Base-by-base conservation (phyloP, 2,329 filamentous ascomycete genomes). In the Lojkania enalia region DNA sequence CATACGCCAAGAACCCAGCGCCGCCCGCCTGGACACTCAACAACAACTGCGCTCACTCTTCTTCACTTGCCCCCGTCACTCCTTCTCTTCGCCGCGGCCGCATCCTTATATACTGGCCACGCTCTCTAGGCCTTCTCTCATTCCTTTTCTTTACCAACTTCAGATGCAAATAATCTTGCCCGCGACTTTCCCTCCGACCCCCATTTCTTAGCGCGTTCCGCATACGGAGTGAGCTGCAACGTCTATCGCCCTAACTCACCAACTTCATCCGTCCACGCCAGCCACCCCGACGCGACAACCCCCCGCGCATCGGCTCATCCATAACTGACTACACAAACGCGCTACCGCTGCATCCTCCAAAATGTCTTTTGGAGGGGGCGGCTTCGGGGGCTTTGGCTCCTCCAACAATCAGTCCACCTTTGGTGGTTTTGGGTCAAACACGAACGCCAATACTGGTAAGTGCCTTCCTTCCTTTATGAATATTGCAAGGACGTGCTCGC, bases 311-410 rank as follows among this genome's bases (percentile, higher is more conserved):
- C 49, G 19, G 20, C 31, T 20, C 36, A 35, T 14, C 31, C 33
- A 30, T 42, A 42, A 35, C 43, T 44, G 51, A 52, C 13, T 35
- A 45, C 15, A 40, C 19, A 20, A 21, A 56, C 54, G 51, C 61
- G 61, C 60, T 51, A 44, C 48, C 48, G 48, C 51, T 47, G 58
- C 59, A 53, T 27, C 23, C 35, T 15, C 42, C 52, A 66, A 46
- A 35, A 67, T 69, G 65, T 66, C 64, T 45, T 87, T 87, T 56
- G 82, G 81, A 33, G 85, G 69, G 57, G 55, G 71, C 48, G 63
- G 60, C 43, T 67, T 66, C 44, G 63, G 61, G 54, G 74, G 74
- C 59, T 77, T 77, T 59, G 74, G 74, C 54, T 64, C 71, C 25
- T 61, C 61, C 44, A 71, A 58, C 39, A 70, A 63, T 49, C 63